Base-by-base conservation (phyloP, 495 filamentous ascomycete species). In the Penicillium riverlandense region DNA sequence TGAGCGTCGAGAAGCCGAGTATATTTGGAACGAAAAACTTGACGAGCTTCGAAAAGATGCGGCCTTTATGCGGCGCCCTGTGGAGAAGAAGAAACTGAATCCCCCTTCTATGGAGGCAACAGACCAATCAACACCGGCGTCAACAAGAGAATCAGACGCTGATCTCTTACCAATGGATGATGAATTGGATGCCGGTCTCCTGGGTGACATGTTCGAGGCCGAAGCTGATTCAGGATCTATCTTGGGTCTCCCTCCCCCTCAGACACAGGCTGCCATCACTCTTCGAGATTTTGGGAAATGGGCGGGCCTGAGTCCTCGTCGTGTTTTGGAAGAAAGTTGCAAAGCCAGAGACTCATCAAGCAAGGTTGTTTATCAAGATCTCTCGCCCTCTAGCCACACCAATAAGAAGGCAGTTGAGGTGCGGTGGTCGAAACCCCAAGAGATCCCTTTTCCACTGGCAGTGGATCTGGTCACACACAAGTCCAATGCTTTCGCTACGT, bases 261-360 rank as follows among this genome's bases (percentile, higher is more conserved):
- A 38, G 10, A 12, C 8, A 5, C 45, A 48, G 31, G 46, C 53
- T 6, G 38, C 55, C 11, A 65, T 88, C 7, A 75, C 57, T 3
- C 74, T 94, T 40, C 69, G 88, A 40, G 81, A 96, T 48, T 96
- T 98, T 75, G 90, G 89, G 11, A 84, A 86, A 58, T 82, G 75
- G 71, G 77, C 69, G 11, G 85, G 87, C 30, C 49, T 91, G 11
- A 83, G 63, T 49, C 87, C 88, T 13, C 75, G 79, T 34, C 72
- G 82, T 43, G 74, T 86, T 34, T 63, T 98, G 11, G 88, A 96
- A 54, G 92, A 96, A 63, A 78, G 87, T 36, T 95, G 89, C 59
- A 85, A 83, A 51, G 79, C 88, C 45, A 84, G 86, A 71, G 89
- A 95, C 59, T 68, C 84, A 6, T 67, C 71, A 7, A 82, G 73